Evolutionary conservation across 352 stramenopile species (phyloP), one percentile per base, ranked within the genome.

Genomic region (Elongisporangium undulatum): DNA sequence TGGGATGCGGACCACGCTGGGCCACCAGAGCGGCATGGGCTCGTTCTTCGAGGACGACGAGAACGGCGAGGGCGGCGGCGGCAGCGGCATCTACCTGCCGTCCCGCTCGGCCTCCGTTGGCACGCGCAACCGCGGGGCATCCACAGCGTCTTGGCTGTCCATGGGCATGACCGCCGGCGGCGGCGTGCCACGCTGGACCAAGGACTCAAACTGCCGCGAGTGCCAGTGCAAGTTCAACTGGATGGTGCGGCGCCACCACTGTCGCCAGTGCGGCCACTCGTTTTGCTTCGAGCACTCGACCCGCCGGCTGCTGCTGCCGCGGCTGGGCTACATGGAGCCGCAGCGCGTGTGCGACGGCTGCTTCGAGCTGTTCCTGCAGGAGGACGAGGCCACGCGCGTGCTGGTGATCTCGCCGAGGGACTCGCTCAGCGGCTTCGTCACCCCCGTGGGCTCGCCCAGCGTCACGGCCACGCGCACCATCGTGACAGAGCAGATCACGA

Each of bases 271-370:
- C 59, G 84, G 84, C 38, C 75, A 90, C 59, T 92, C 84, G 62
- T 95, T 93, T 58, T 95, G 86, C 71, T 92, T 79, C 51, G 84
- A 93, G 58, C 85, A 94, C 72, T 93, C 84, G 62, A 90, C 79
- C 21, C 71, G 83, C 12, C 83, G 85, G 58, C 55, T 93, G 58
- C 66, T 72, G 45, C 76, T 95, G 20, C 71, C 81, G 38, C 74
- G 74, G 12, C 71, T 92, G 24, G 86, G 86, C 29, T 94, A 94
- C 66, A 71, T 69, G 58, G 72, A 89, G 51, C 75, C 77, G 19
- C 80, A 92, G 67, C 84, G 86, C 53, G 86, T 95, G 62, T 95
- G 86, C 56, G 85, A 95, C 69, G 72, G 75, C 49, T 95, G 86
- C 72, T 95, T 94, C 56, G 86, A 93, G 56, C 29, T 54, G 26